A percentile compares a stretch with the other conserved stretches of the same genome.
Evolutionary conservation across 1,284 basidiomycete genomes (phyloP).

Genomic region (Heterobasidion parviporum): DNA sequence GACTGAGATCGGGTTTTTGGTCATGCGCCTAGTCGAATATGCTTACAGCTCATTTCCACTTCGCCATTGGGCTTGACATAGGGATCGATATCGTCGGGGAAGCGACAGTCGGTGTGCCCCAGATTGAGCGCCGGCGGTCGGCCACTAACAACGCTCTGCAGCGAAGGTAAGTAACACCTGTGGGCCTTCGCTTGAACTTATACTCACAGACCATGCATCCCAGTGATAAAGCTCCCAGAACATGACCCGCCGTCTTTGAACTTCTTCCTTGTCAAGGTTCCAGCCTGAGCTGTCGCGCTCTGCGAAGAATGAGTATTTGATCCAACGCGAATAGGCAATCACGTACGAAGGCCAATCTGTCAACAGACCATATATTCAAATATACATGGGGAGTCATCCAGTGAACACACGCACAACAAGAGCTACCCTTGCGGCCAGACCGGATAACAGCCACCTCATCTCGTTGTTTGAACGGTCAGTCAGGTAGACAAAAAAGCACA

Average conservation of each 20-base stretch:
- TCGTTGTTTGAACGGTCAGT: constrained; percentile 35
- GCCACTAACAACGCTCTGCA: constrained; percentile 37
- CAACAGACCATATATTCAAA: neutral
- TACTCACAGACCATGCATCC: constrained; percentile 41
- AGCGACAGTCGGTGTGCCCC: constrained; percentile 38
- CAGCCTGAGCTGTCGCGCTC: constrained; percentile 46
- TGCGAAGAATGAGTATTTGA: constrained; percentile 12
- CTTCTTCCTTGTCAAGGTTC: constrained; percentile 38
- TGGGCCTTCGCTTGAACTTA: neutral
- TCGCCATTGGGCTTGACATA: constrained; percentile 21
- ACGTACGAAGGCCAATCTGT: constrained; percentile 46
- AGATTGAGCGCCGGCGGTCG: constrained; percentile 37
- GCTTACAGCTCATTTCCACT: constrained; percentile 36
- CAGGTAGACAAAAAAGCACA: constrained; percentile 34
- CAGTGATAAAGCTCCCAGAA: constrained; percentile 50
- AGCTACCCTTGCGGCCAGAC: constrained; percentile 32
- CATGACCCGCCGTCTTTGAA: constrained; percentile 37
- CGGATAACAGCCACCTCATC: constrained; percentile 38
- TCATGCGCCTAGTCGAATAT: neutral
- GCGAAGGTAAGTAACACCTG: neutral
- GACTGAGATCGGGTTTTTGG: no score
- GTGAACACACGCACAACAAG: constrained; percentile 30
- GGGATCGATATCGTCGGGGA: constrained; percentile 37
- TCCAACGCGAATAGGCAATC: neutral
- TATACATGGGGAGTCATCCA: neutral